These are phyloP conservation scores for Nannochloropsis gaditana DNA, from an alignment of 108 stramenopile genomes.

Conservation along the genomic window DNA sequence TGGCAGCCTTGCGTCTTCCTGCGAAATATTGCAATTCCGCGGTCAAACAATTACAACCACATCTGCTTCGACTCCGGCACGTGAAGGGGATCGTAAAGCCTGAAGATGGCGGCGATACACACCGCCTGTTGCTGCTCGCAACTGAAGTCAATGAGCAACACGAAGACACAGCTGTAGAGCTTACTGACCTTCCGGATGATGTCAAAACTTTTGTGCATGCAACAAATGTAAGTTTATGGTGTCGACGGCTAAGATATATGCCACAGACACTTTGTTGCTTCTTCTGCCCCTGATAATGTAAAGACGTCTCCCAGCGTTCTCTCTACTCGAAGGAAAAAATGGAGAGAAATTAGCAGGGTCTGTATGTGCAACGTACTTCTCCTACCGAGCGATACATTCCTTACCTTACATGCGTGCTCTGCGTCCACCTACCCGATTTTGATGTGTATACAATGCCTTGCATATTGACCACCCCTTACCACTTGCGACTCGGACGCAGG, in stretches of 20 bases:
- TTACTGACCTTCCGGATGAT: neutral
- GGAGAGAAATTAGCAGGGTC: no score
- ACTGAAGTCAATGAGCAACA: neutral
- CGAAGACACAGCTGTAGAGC: neutral
- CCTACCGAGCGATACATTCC: no score
- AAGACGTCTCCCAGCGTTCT: no score
- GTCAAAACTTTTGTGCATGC: neutral
- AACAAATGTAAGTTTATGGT: neutral
- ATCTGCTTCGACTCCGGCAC: slow-evolving; percentile 1
- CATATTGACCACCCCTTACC: no score
- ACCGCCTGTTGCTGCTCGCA: neutral
- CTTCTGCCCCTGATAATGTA: no score
- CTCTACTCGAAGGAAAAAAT: no score
- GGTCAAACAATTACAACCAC: neutral
- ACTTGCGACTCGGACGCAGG: no score
- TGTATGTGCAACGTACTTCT: no score
- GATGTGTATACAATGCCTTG: no score
- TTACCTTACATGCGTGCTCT: no score
- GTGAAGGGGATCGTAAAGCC: neutral
- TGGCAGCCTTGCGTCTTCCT: slow-evolving; percentile 12
- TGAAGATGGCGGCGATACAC: slow-evolving; percentile 7
- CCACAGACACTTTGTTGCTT: no score
- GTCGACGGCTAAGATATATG: neutral
- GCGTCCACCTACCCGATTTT: no score
- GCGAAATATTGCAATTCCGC: neutral